Conservation (phyloP, 176 grass and related monocot species). For the Melocanna baccifera region DNA sequence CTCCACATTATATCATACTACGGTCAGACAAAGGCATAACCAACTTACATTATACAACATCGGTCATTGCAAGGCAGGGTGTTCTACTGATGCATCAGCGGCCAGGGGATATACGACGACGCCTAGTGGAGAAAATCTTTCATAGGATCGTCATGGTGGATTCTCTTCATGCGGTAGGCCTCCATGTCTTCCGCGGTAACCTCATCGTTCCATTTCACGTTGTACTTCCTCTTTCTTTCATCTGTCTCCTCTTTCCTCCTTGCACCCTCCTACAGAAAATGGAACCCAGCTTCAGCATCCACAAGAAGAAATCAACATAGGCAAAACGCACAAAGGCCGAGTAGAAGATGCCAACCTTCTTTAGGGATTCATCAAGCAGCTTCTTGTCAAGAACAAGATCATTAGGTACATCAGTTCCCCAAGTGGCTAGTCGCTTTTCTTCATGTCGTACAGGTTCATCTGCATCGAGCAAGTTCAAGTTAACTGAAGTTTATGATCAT, state of each 20-base stretch:
- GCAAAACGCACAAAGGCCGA: neutral
- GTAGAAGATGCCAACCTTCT: conserved; percentile 58
- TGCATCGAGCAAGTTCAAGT: conserved; percentile 27
- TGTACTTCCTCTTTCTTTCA: conserved; percentile 94
- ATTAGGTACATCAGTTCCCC: conserved; percentile 87
- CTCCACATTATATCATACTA: neutral
- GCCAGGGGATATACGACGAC: neutral
- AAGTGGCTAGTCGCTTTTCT: conserved; percentile 79
- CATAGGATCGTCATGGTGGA: conserved; percentile 90
- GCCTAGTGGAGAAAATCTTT: conserved; percentile 57
- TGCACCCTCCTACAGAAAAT: conserved; percentile 56
- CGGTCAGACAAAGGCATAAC: neutral
- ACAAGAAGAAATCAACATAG: neutral
- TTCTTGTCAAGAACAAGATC: conserved; percentile 89
- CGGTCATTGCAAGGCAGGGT: neutral
- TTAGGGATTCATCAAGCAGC: conserved; percentile 70
- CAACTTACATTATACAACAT: neutral
- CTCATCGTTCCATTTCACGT: conserved; percentile 86
- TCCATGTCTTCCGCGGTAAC: conserved; percentile 96
- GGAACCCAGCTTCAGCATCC: conserved; percentile 36
- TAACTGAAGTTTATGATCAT: conserved; percentile 2
- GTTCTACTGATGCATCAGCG: neutral
- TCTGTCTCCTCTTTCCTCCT: conserved; percentile 84
- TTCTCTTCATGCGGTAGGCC: conserved; percentile 81
- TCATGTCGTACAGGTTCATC: conserved; percentile 58